Evolutionary conservation across 2,329 filamentous ascomycete species (phyloP), one percentile per base, ranked within the genome.

Genomic region (Exutisphaerella laricina): DNA sequence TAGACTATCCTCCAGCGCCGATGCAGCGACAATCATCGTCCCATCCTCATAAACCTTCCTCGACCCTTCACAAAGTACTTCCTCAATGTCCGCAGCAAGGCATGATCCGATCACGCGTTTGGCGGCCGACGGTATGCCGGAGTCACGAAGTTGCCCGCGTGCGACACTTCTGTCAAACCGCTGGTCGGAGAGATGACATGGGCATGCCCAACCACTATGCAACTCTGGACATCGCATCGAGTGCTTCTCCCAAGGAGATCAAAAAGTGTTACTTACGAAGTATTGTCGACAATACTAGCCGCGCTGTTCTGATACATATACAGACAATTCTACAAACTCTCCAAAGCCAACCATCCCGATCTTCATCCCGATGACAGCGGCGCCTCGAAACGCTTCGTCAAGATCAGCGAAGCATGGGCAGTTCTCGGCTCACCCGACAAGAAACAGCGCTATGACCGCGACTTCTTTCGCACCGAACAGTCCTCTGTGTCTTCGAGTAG

Each of bases 271-370:
- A 10, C 18, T 10, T 23, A n/a, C 2, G 3, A n/a, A n/a, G n/a
- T n/a, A n/a, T n/a, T n/a, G n/a, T n/a, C n/a, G n/a, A n/a, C n/a
- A n/a, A n/a, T n/a, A n/a, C n/a, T n/a, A n/a, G n/a, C n/a, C n/a
- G n/a, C n/a, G n/a, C n/a, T n/a, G 4, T 20, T 5, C 32, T 43
- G 13, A 42, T 29, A 14, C 21, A n/a, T 22, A 10, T 5, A 20
- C 36, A 50, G 53, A 46, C 69, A 79, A 63, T 98, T 96, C 77
- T 97, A 96, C 74, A 68, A 76, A 48, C 85, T 97, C 63, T 95
- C 88, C 60, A 94, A 96, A 68, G 70, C 77, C 41, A 84, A 95
- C 74, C 92, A 98, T 67, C 92, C 92, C 1, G 92, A 98, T 73
- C 80, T 82, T 62, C 94, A 97, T 72, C 86, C 76, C 47, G 62